These are phyloP conservation scores for Peronosclerospora sorghi DNA, from an alignment of 352 stramenopile genomes.

Conservation along the genomic window DNA sequence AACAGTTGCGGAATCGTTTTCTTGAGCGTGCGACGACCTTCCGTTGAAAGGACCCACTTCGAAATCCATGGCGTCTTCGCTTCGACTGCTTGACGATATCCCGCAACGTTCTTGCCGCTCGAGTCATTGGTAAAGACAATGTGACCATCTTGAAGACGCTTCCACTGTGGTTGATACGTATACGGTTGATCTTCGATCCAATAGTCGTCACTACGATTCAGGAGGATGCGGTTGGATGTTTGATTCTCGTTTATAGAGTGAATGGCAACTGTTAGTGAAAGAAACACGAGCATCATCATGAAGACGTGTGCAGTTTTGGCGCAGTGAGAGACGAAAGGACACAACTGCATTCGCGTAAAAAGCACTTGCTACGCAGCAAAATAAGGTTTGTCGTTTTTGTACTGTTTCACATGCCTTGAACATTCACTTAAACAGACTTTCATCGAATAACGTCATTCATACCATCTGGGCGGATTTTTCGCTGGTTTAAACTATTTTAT, in stretches of 20 bases:
- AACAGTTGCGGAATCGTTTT: constrained; percentile 21
- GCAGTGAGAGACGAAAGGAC: not conserved
- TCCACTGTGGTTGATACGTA: constrained; percentile 25
- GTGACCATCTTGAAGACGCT: constrained; percentile 30
- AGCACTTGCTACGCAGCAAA: not conserved
- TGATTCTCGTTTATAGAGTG: not conserved
- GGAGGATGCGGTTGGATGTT: not conserved
- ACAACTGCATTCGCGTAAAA: constrained; percentile 5
- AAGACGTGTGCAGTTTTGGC: not conserved
- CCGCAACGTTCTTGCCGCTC: constrained; percentile 6
- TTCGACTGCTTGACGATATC: constrained; percentile 11
- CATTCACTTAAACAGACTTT: no score
- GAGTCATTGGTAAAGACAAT: constrained; percentile 20
- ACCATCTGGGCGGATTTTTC: no score
- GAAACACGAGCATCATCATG: not conserved
- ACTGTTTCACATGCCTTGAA: not conserved
- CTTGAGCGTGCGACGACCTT: constrained; percentile 18
- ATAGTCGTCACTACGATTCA: constrained; percentile 20
- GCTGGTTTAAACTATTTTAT: no score
- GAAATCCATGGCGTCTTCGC: constrained; percentile 22
- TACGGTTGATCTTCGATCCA: constrained; percentile 43
- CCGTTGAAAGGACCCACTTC: constrained; percentile 20
- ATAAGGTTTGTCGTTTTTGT: no score
- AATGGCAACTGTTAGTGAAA: not conserved
- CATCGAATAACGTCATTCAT: no score